phyloP scores from a whole-genome alignment of 345 rosid species.

The Gossypium australe region DNA sequence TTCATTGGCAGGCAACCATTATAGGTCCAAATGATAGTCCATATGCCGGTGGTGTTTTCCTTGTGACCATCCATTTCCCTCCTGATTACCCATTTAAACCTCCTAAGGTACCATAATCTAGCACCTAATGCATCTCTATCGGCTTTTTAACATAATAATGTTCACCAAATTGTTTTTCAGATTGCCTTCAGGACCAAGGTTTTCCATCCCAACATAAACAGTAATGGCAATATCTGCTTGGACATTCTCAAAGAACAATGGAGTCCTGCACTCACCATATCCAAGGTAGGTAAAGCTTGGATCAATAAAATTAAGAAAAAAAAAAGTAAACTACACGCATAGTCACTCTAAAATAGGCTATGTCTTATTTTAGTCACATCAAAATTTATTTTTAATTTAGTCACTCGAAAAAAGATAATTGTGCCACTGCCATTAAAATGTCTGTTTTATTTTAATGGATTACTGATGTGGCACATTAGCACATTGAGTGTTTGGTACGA shows the following conservation, averaged over 20 bases:
- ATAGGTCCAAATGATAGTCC: slow-evolving; percentile 67
- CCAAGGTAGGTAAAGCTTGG: slow-evolving; percentile 13
- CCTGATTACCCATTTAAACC: slow-evolving; percentile 71
- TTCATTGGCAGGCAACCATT: slow-evolving; percentile 71
- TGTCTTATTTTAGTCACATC: too few relatives aligned
- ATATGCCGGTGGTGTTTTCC: slow-evolving; percentile 63
- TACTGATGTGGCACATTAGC: too few relatives aligned
- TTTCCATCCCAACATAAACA: slow-evolving; percentile 34
- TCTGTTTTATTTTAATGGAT: too few relatives aligned
- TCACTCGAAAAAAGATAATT: too few relatives aligned
- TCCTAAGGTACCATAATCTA: slow-evolving; percentile 39
- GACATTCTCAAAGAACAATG: slow-evolving; percentile 41
- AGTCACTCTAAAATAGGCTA: too few relatives aligned
- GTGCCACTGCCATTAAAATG: too few relatives aligned
- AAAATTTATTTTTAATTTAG: too few relatives aligned
- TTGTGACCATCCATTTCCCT: slow-evolving; percentile 59
- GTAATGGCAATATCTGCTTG: slow-evolving; percentile 40
- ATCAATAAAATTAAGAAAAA: background rate
- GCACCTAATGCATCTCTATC: too few relatives aligned
- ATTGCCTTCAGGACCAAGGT: slow-evolving; percentile 38
- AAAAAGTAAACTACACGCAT: too few relatives aligned
- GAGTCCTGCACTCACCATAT: slow-evolving; percentile 43
- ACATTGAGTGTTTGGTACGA: too few relatives aligned
- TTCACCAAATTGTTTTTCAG: background rate
- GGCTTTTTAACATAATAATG: too few relatives aligned